Conservation (phyloP, 2,329 filamentous ascomycete species). For the Anthostomella pinea region DNA sequence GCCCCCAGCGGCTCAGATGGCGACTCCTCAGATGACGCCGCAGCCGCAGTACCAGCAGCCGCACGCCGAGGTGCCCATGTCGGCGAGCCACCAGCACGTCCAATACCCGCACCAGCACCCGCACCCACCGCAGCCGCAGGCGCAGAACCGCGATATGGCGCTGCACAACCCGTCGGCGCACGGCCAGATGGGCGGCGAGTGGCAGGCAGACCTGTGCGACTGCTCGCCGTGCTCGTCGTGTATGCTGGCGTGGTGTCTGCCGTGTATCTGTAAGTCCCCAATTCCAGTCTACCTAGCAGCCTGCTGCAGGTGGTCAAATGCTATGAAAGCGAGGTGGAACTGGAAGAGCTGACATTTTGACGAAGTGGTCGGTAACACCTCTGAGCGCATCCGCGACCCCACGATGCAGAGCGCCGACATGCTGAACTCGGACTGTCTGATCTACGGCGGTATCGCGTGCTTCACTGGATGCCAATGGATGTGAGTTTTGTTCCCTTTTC, state of each 20-base stretch:
- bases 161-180: conserved; percentile 16
- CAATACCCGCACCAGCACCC: conserved; percentile 3
- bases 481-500: conserved; percentile 22
- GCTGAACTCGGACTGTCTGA: conserved; percentile 30
- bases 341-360: too few species aligned
- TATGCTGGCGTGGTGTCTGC: conserved; percentile 27
- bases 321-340: too few species aligned
- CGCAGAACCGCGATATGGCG: too few species aligned
- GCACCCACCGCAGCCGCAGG: conserved; percentile 4
- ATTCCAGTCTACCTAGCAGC: too few species aligned
- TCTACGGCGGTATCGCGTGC: conserved; percentile 23
- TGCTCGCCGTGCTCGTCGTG: conserved; percentile 30
- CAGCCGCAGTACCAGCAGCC: conserved; percentile 6
- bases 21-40: conserved; percentile 2
- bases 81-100: conserved; percentile 2
- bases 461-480: conserved; percentile 31
- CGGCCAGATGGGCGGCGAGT: conserved; percentile 26
- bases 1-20: neutral
- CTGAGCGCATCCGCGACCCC: conserved; percentile 30
- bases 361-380: conserved; percentile 31
- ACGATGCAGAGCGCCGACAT: conserved; percentile 26
- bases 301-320: too few species aligned
- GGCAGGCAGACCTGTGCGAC: conserved; percentile 29
- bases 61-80: conserved; percentile 10
- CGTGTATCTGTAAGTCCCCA: conserved; percentile 31